phyloP scores from a whole-genome alignment of 208 protist genomes.

The Zelonia costaricensis region DNA sequence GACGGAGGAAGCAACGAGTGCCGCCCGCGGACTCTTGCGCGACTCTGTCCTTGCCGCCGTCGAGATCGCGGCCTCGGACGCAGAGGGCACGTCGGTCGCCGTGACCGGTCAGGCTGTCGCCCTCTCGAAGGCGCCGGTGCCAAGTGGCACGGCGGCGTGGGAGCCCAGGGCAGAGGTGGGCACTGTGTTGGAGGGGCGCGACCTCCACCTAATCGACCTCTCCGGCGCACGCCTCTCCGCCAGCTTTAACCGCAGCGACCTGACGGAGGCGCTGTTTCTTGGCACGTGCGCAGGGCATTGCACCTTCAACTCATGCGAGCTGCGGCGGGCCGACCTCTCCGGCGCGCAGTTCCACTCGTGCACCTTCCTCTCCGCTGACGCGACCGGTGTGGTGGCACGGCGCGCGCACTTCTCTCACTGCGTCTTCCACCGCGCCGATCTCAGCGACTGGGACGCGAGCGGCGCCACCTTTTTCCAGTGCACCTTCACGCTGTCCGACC shows the following conservation, averaged over 20 bases:
- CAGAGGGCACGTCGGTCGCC: too few relatives aligned
- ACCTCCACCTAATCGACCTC: conserved; percentile 58
- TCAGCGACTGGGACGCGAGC: conserved; percentile 63
- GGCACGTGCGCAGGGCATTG: conserved; percentile 44
- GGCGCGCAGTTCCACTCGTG: conserved; percentile 77
- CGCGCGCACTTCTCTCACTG: conserved; percentile 75
- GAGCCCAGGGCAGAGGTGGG: conserved; percentile 44
- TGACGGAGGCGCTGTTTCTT: conserved; percentile 33
- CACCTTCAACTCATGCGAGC: conserved; percentile 65
- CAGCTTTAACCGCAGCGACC: conserved; percentile 73
- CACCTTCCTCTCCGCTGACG: conserved; percentile 63
- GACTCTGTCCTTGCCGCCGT: conserved; percentile 37
- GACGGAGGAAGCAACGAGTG: not conserved
- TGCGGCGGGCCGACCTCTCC: conserved; percentile 36
- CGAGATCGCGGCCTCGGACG: conserved; percentile 34
- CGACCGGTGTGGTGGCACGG: conserved; percentile 27
- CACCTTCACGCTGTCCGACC: conserved; percentile 68
- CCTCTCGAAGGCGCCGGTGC: too few relatives aligned
- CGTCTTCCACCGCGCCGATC: conserved; percentile 58
- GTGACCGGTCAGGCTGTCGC: too few relatives aligned
- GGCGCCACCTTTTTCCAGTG: conserved; percentile 82
- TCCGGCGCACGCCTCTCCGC: conserved; percentile 45
- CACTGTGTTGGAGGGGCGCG: conserved; percentile 63
- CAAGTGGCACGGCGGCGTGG: conserved; percentile 2
- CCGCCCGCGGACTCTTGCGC: conserved; percentile 33